Percentiles rank a stretch among this genome's conserved stretches.
These are phyloP conservation scores for Phytopythium ostracodes DNA, from an alignment of 352 stramenopile genomes.

Conservation along the genomic window DNA sequence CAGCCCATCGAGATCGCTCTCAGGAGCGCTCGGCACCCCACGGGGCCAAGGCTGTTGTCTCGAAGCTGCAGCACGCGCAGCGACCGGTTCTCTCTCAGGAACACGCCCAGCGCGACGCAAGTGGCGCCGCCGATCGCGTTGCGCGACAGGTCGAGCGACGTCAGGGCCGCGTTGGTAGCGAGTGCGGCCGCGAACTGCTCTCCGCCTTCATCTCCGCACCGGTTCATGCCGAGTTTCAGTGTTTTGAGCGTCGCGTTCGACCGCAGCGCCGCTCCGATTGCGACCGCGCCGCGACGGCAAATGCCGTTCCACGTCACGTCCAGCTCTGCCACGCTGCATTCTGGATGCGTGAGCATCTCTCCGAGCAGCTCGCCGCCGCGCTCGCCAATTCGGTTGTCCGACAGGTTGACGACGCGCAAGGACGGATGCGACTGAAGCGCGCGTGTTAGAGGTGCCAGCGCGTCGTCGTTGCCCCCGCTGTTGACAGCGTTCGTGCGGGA, in stretches of 20 bases:
- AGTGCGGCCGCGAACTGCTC: slow-evolving; percentile 55
- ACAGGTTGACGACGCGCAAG: slow-evolving; percentile 51
- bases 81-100: slow-evolving; percentile 37
- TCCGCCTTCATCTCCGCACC: slow-evolving; percentile 54
- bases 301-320: slow-evolving; percentile 77
- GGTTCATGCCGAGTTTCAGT: slow-evolving; percentile 69
- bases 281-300: slow-evolving; percentile 39
- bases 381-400: slow-evolving; percentile 64
- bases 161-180: slow-evolving; percentile 40
- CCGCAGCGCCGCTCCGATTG: slow-evolving; percentile 48
- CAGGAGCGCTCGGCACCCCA: slow-evolving; percentile 51
- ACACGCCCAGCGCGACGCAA: slow-evolving; percentile 59
- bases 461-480: slow-evolving; percentile 21
- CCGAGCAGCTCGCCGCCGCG: slow-evolving; percentile 43
- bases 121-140: slow-evolving; percentile 54
- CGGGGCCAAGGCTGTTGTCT: slow-evolving; percentile 54
- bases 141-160: slow-evolving; percentile 47
- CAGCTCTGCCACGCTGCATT: slow-evolving; percentile 42
- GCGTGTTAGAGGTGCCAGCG: slow-evolving; percentile 37
- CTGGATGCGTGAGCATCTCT: slow-evolving; percentile 52
- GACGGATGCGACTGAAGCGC: slow-evolving; percentile 52
- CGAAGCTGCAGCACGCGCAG: slow-evolving; percentile 39
- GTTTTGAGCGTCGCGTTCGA: slow-evolving; percentile 40
- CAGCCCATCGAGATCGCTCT: slow-evolving; percentile 43
- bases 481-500: slow-evolving; percentile 38